These are phyloP conservation scores for Sparassis latifolia DNA, from an alignment of 1,284 basidiomycete species.

Conservation along the genomic window DNA sequence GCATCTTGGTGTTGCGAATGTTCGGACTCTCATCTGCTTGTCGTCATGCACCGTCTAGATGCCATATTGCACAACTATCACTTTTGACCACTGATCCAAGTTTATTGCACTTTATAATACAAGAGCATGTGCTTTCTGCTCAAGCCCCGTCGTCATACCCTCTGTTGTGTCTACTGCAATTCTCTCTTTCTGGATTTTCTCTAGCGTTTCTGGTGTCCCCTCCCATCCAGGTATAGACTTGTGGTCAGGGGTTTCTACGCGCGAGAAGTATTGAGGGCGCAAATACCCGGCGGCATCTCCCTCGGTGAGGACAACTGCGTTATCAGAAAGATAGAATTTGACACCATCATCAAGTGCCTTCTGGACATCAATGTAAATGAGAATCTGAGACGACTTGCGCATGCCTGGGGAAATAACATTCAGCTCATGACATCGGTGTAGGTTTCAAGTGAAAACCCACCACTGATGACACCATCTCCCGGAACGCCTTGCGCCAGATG, in stretches of 20 bases:
- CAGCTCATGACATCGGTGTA: neutral
- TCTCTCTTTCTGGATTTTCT: too few relatives aligned
- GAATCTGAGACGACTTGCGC: slow-evolving; percentile 63
- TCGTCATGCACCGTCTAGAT: too few relatives aligned
- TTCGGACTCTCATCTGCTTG: too few relatives aligned
- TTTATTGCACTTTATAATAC: too few relatives aligned
- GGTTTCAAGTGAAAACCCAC: slow-evolving; percentile 32
- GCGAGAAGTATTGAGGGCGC: slow-evolving; percentile 51
- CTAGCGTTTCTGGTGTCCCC: too few relatives aligned
- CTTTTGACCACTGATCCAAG: too few relatives aligned
- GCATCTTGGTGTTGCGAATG: too few relatives aligned
- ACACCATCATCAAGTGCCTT: slow-evolving; percentile 68
- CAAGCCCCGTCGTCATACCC: too few relatives aligned
- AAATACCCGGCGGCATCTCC: slow-evolving; percentile 60
- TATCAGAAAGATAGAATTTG: slow-evolving; percentile 69
- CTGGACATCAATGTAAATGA: slow-evolving; percentile 72
- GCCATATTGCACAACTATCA: too few relatives aligned
- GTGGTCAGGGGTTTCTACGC: slow-evolving; percentile 42
- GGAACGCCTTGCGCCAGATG: slow-evolving; percentile 76
- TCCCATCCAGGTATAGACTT: slow-evolving; percentile 31
- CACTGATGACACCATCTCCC: slow-evolving; percentile 64
- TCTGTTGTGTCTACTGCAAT: too few relatives aligned
- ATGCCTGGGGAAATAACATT: slow-evolving; percentile 47
- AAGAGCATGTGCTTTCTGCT: too few relatives aligned
- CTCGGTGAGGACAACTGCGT: slow-evolving; percentile 79